phyloP scores from a whole-genome alignment of 257 asterid species.

The Capsicum rhomboideum region DNA sequence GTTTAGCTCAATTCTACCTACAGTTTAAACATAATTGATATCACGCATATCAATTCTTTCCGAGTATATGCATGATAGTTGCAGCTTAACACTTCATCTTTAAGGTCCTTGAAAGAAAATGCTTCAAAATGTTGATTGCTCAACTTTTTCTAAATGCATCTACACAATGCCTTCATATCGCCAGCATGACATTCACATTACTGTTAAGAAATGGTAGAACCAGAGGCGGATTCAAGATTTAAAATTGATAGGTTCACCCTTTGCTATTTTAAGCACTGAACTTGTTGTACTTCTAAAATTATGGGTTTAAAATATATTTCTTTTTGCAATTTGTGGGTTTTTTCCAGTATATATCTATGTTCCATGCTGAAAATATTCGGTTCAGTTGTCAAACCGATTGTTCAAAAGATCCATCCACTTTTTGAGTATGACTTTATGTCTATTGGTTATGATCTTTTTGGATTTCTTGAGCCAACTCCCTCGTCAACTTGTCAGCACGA shows the following conservation, averaged over 20 bases:
- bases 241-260: not conserved
- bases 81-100: not conserved
- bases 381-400: not conserved
- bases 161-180: not conserved
- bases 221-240: not conserved
- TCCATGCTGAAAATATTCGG: not conserved
- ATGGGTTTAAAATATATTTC: not conserved
- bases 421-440: not conserved
- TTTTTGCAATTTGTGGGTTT: too few relatives aligned
- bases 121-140: not conserved
- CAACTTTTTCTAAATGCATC: not conserved
- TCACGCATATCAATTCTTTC: not conserved
- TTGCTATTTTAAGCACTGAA: not conserved
- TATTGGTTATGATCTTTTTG: conserved; percentile 26
- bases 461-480: conserved; percentile 65
- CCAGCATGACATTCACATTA: not conserved
- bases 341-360: not conserved
- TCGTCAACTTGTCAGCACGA: conserved; percentile 66
- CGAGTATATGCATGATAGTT: not conserved
- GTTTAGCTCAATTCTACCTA: not conserved
- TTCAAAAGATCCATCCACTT: not conserved
- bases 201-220: not conserved
- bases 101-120: not conserved
- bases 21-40: not conserved
- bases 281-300: not conserved